Percentiles rank a stretch among this genome's conserved stretches.
phyloP scores from a whole-genome alignment of 495 filamentous ascomycete species.

The Xylaria grammica region DNA sequence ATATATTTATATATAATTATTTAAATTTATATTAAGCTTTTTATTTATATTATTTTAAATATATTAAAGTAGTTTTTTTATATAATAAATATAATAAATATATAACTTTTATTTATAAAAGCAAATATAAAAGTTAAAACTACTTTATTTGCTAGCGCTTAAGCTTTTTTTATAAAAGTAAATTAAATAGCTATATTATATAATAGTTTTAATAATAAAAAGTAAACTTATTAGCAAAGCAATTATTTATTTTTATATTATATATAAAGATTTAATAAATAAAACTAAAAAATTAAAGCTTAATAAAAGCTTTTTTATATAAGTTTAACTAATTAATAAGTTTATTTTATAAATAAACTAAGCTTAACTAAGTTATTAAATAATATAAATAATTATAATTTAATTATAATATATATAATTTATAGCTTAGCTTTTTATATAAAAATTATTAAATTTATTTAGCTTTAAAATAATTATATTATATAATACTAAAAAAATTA shows the following conservation, averaged over 20 bases:
- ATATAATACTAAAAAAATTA: no score
- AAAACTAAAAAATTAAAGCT: conserved; percentile 3
- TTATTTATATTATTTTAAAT: no score
- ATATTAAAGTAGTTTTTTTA: conserved; percentile 1
- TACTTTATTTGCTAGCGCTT: background rate
- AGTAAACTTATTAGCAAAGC: background rate
- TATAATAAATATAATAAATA: background rate
- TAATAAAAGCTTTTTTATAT: background rate
- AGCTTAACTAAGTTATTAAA: background rate
- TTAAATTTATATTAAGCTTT: no score
- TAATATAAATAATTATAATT: background rate
- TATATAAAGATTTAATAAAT: background rate
- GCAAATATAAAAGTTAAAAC: background rate
- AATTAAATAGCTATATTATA: background rate
- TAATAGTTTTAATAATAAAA: background rate
- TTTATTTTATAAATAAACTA: background rate
- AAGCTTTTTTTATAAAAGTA: background rate
- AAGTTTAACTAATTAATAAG: background rate
- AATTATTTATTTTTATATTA: background rate
- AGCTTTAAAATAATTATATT: background rate
- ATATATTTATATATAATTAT: no score
- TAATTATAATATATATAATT: background rate
- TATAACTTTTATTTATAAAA: background rate
- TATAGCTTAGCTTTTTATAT: background rate
- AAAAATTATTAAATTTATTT: background rate